Evolutionary conservation across 2,329 filamentous ascomycete species (phyloP).

Genomic region (Trichoderma polysporum): DNA sequence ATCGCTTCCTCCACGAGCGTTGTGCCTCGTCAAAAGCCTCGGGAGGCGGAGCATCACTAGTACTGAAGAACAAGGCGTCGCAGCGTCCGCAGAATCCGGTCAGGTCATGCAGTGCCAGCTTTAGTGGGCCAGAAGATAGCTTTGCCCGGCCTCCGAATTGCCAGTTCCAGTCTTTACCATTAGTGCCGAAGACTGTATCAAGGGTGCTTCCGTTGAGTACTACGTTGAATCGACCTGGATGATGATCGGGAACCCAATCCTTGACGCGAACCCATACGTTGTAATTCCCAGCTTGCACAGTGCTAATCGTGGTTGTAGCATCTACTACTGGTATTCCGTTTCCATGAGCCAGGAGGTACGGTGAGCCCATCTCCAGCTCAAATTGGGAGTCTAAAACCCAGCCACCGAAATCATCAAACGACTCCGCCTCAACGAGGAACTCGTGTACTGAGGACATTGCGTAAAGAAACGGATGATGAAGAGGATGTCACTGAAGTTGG

Average conservation of each 20-base stretch:
- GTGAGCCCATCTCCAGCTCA: constrained; percentile 3
- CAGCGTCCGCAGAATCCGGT: constrained; percentile 5
- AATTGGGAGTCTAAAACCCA: constrained; percentile 7
- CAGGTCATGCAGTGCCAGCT: background rate
- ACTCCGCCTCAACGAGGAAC: constrained; percentile 5
- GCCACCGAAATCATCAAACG: background rate
- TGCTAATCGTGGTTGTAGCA: background rate
- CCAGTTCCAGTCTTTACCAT: constrained; percentile 2
- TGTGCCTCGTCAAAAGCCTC: background rate
- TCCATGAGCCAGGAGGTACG: constrained; percentile 4
- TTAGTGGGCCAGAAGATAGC: background rate
- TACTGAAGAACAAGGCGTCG: background rate
- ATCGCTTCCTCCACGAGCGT: background rate
- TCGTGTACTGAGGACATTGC: background rate
- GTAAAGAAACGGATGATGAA: background rate
- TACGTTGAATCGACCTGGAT: background rate
- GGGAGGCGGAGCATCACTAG: background rate
- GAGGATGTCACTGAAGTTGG: background rate
- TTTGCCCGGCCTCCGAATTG: background rate
- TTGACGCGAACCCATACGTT: constrained; percentile 10
- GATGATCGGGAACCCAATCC: constrained; percentile 2
- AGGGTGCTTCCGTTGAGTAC: background rate
- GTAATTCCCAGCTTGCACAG: background rate
- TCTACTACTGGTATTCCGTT: background rate
- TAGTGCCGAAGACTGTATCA: background rate